Evolutionary conservation across 768 basidiomycete species (phyloP).

Genomic region (Naganishia vaughanmartiniae): DNA sequence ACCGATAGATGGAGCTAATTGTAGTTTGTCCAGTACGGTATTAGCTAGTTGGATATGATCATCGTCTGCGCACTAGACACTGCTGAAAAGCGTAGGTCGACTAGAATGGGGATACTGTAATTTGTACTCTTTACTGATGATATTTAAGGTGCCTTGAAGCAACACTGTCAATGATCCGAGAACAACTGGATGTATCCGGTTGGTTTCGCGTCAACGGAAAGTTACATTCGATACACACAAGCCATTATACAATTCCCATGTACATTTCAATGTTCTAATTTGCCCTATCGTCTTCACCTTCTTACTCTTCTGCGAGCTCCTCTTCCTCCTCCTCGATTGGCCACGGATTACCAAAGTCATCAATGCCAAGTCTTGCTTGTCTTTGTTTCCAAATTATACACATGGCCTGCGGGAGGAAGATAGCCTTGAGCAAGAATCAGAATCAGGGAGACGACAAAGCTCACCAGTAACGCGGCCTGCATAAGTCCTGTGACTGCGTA

Average conservation of each 20-base stretch:
- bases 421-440: neutral
- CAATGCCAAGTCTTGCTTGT: conserved; percentile 69
- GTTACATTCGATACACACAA: neutral
- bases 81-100: no score
- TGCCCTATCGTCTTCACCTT: neutral
- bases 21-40: no score
- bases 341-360: conserved; percentile 73
- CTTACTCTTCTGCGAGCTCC: neutral
- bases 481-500: conserved; percentile 65
- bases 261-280: neutral
- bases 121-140: no score
- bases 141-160: no score
- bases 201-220: neutral
- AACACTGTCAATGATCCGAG: no score
- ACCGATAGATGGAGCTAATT: no score
- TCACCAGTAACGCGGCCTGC: conserved; percentile 70
- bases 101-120: no score
- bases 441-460: conserved; percentile 12
- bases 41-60: no score
- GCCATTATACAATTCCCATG: neutral
- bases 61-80: no score
- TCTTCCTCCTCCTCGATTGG: conserved; percentile 52
- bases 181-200: no score
- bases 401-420: conserved; percentile 56
- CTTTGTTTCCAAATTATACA: conserved; percentile 81